phyloP scores from a whole-genome alignment of 176 grass and related monocot genomes.

The Cenchrus fungigraminus region DNA sequence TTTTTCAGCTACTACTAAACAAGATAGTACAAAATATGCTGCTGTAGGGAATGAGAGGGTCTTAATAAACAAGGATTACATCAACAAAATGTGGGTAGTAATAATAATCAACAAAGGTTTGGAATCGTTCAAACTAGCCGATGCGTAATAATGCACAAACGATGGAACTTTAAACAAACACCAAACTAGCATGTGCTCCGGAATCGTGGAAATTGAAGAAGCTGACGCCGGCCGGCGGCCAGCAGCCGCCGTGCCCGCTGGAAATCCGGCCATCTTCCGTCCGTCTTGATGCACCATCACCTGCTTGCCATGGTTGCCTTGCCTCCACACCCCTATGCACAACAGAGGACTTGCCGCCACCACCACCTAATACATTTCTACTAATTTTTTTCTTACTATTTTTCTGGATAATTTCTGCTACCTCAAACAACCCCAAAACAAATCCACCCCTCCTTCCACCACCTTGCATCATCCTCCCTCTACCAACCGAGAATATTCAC shows the following conservation, averaged over 20 bases:
- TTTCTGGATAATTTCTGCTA: constrained; percentile 34
- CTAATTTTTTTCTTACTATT: neutral
- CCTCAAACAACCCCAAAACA: constrained; percentile 70
- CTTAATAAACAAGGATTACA: constrained; percentile 43
- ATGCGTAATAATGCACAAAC: constrained; percentile 4
- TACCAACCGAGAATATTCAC: constrained; percentile 54
- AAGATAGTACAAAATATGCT: constrained; percentile 42
- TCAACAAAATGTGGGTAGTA: constrained; percentile 48
- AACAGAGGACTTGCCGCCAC: constrained; percentile 1
- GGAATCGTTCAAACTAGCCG: constrained; percentile 33
- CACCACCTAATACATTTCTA: constrained; percentile 6
- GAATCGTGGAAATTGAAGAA: constrained; percentile 31
- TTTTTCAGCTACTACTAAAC: constrained; percentile 22
- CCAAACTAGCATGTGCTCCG: neutral
- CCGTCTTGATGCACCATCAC: neutral
- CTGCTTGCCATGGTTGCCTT: constrained; percentile 21
- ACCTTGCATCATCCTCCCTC: constrained; percentile 34
- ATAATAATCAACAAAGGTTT: constrained; percentile 42
- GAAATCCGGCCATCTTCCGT: constrained; percentile 20
- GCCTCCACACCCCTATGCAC: constrained; percentile 32
- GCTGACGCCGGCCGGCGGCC: neutral
- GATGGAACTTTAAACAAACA: neutral
- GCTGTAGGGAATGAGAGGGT: constrained; percentile 36
- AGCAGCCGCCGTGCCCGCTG: neutral
- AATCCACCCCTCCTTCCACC: constrained; percentile 54